Evolutionary conservation across 345 rosid genomes (phyloP).

Genomic region (Eucalyptus coolabah): DNA sequence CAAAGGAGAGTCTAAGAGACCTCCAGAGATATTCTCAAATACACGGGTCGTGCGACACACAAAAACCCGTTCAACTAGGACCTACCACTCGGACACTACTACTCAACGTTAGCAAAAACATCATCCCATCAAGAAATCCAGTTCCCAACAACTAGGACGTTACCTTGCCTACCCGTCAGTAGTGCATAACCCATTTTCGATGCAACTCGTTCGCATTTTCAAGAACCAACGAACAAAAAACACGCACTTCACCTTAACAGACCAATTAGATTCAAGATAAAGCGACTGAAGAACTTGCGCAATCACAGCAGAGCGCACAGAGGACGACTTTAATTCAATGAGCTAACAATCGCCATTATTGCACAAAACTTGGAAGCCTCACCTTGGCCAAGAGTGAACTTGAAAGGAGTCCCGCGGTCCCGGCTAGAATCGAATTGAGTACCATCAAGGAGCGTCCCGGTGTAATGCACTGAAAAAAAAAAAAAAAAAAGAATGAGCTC

Average conservation of each 20-base stretch:
- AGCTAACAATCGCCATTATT: background rate
- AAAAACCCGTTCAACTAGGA: background rate
- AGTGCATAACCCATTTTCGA: background rate
- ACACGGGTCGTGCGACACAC: background rate
- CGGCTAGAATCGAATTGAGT: slow-evolving; percentile 91
- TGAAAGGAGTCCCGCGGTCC: slow-evolving; percentile 77
- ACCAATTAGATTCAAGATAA: background rate
- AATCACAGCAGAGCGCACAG: background rate
- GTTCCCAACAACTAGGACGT: background rate
- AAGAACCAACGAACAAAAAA: background rate
- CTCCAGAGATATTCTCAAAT: background rate
- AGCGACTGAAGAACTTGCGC: background rate
- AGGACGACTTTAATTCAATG: background rate
- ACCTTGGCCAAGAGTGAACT: slow-evolving; percentile 97
- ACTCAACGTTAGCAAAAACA: background rate
- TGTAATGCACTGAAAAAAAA: slow-evolving; percentile 29
- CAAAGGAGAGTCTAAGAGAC: background rate
- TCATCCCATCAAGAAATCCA: background rate
- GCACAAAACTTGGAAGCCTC: background rate
- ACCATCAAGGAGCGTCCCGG: slow-evolving; percentile 90
- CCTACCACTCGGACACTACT: background rate
- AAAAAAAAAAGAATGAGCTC: background rate
- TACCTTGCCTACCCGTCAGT: background rate
- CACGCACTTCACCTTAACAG: background rate
- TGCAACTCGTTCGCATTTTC: background rate